Evolutionary conservation across 2,329 filamentous ascomycete species (phyloP), one percentile per base, ranked within the genome.

Genomic region (Penicillium sp.): DNA sequence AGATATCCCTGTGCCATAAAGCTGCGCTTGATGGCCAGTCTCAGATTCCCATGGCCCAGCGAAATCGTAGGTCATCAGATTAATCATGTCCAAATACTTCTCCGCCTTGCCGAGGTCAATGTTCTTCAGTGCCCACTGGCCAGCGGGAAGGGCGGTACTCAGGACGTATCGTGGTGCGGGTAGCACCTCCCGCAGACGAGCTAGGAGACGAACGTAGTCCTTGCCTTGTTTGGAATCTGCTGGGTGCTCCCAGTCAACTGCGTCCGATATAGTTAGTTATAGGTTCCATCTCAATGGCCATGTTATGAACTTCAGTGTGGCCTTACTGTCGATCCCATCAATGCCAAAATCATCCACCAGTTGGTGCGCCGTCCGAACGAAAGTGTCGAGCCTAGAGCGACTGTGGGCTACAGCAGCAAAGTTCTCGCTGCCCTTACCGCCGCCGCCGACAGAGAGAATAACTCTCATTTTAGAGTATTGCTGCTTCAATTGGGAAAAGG

Each of bases 231-330:
- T 75, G 2, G 75, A 65, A 63, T 86, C 77, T 46, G 78, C 77
- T 2, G 88, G 88, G 59, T 89, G 87, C 65, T 89, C 84, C 88
- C 88, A 93, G 61, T 87, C 84, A 65, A 93, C 88, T 92, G 51
- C 3, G 27, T 12, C n/a, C 45, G 4, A 16, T n/a, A 45, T 18
- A 7, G 46, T 35, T 12, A 49, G 46, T 6, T 13, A 47, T 30
- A n/a, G 16, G 18, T 33, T 19, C 19, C 13, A 5, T 14, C 11
- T 16, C 14, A 0, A 4, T 36, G 4, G 29, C 40, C 25, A 16
- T 1, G 4, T 41, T 16, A 5, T 29, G 42, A 31, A 45, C 11
- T 10, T 22, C 19, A 22, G 39, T 39, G 37, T 31, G 36, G 41
- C 62, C 80, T 67, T 73, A 91, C 88, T 83, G 66, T 93, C 88